Conservation (phyloP, 371 early-diverging fungal species). For the Circinella minor region DNA sequence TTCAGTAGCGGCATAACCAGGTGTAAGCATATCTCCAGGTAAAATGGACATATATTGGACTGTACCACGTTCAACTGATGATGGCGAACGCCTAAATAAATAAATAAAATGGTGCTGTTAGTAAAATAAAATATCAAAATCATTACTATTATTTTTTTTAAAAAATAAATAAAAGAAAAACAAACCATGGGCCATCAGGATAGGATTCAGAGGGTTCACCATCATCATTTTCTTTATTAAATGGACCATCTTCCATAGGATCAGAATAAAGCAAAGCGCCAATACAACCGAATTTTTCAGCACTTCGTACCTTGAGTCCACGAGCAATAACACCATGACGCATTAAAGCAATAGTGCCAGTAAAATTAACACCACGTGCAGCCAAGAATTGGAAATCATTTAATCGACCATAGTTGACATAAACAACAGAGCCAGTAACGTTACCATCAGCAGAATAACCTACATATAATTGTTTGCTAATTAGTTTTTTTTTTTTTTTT, state of each 20-base stretch:
- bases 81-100: constrained; percentile 37
- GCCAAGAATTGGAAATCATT: constrained; percentile 58
- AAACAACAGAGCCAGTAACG: constrained; percentile 66
- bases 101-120: neutral
- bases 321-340: constrained; percentile 61
- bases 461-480: too few relatives aligned
- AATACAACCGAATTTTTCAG: constrained; percentile 59
- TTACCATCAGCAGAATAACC: constrained; percentile 62
- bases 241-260: constrained; percentile 27
- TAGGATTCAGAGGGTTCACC: constrained; percentile 44
- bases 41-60: constrained; percentile 53
- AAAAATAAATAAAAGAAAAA: too few relatives aligned
- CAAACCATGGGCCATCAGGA: constrained; percentile 65
- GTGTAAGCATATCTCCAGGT: constrained; percentile 69
- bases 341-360: constrained; percentile 60
- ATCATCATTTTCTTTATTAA: constrained; percentile 28
- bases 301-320: constrained; percentile 63
- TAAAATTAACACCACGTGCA: constrained; percentile 47
- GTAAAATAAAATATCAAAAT: neutral
- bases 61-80: constrained; percentile 62
- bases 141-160: neutral
- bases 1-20: constrained; percentile 58
- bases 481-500: too few relatives aligned
- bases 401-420: constrained; percentile 66
- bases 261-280: constrained; percentile 59